Percentiles rank a stretch among this genome's conserved stretches.
These are phyloP conservation scores for Fonsecaea erecta DNA, from an alignment of 2,329 filamentous ascomycete genomes.

Conservation along the genomic window DNA sequence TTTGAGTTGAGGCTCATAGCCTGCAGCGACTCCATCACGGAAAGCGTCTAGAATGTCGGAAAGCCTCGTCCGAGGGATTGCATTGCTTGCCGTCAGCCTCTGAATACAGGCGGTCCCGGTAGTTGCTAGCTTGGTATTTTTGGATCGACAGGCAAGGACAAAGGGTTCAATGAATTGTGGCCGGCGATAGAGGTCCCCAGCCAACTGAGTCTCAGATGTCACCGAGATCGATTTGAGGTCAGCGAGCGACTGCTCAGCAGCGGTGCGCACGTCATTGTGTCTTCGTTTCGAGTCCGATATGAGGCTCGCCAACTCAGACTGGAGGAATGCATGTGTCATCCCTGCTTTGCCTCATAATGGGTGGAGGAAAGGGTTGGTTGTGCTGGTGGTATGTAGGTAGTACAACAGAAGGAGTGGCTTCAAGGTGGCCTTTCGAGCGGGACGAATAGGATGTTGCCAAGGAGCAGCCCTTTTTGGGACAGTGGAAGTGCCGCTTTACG, in stretches of 20 bases:
- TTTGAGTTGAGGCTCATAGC: conserved; percentile 90
- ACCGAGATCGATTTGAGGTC: conserved; percentile 79
- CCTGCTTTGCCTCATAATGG: conserved; percentile 29
- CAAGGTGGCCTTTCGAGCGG: background rate
- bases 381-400: background rate
- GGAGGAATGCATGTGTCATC: conserved; percentile 63
- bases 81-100: conserved; percentile 79
- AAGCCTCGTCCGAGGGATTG: conserved; percentile 76
- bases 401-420: background rate
- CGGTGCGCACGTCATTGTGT: conserved; percentile 83
- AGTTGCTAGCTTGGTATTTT: conserved; percentile 85
- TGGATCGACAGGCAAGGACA: conserved; percentile 86
- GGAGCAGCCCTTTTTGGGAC: background rate
- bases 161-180: conserved; percentile 90
- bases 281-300: conserved; percentile 96
- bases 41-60: conserved; percentile 87
- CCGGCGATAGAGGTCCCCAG: conserved; percentile 78
- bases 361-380: conserved; percentile 1
- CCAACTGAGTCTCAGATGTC: conserved; percentile 75
- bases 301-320: conserved; percentile 84
- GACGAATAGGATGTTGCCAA: background rate
- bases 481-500: background rate
- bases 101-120: conserved; percentile 90
- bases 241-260: conserved; percentile 89
- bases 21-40: conserved; percentile 75